Conservation (phyloP, 2,329 filamentous ascomycete genomes). For the Meredithiella fracta region DNA sequence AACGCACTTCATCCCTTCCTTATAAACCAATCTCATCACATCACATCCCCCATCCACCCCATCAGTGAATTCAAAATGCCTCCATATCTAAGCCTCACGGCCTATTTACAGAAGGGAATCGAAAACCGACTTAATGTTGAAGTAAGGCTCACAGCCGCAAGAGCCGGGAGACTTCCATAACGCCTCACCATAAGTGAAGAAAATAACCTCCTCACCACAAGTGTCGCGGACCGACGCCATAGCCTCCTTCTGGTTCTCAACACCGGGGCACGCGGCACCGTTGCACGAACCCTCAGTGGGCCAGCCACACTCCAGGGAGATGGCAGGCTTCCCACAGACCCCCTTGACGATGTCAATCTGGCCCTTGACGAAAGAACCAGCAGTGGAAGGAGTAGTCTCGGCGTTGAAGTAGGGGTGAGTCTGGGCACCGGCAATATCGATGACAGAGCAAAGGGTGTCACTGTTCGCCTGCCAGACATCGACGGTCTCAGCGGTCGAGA, state of each 20-base stretch:
- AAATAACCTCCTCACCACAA: constrained; percentile 52
- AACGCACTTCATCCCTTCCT: too few relatives aligned
- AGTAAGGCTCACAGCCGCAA: constrained; percentile 64
- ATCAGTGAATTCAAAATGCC: too few relatives aligned
- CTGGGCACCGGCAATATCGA: constrained; percentile 74
- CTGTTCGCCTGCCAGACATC: constrained; percentile 54
- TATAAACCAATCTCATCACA: too few relatives aligned
- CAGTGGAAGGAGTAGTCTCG: constrained; percentile 41
- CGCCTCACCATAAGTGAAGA: constrained; percentile 73
- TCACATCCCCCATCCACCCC: too few relatives aligned
- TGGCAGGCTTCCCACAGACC: constrained; percentile 58
- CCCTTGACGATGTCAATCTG: constrained; percentile 56
- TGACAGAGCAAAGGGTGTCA: constrained; percentile 46
- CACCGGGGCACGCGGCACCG: constrained; percentile 53
- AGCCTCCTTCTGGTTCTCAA: constrained; percentile 50
- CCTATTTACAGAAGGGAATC: constrained; percentile 1
- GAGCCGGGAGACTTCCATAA: constrained; percentile 59
- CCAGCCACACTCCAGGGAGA: constrained; percentile 88
- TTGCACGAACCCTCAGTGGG: constrained; percentile 54
- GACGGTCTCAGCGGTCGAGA: constrained; percentile 78
- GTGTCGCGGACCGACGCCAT: constrained; percentile 52
- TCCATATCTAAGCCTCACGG: too few relatives aligned
- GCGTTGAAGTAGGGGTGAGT: constrained; percentile 91
- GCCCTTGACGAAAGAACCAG: constrained; percentile 58
- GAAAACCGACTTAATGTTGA: constrained; percentile 36